A percentile compares a stretch with the other conserved stretches of the same genome.
Conservation (phyloP, 257 asterid genomes). For the Lycium ferocissimum region DNA sequence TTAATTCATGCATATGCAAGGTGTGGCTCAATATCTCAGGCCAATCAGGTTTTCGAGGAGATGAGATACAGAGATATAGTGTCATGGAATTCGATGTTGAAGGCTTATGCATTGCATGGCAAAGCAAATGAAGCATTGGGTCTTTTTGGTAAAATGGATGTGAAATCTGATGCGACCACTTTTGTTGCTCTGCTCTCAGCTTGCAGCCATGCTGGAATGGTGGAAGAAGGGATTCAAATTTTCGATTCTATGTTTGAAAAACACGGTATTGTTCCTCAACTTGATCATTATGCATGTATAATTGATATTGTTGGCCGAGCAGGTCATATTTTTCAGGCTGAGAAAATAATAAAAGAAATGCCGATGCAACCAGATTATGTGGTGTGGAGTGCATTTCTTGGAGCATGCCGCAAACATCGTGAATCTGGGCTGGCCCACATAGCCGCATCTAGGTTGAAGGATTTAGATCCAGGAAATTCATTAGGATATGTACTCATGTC, state of each 20-base stretch:
- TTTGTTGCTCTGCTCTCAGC: slow-evolving; percentile 77
- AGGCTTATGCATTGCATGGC: slow-evolving; percentile 87
- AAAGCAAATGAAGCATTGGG: slow-evolving; percentile 59
- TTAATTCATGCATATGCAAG: slow-evolving; percentile 81
- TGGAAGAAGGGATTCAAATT: slow-evolving; percentile 65
- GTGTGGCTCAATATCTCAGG: slow-evolving; percentile 66
- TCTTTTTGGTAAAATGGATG: slow-evolving; percentile 61
- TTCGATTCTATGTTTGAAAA: slow-evolving; percentile 60
- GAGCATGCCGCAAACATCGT: slow-evolving; percentile 84
- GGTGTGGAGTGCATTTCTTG: slow-evolving; percentile 88
- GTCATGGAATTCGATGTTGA: slow-evolving; percentile 82
- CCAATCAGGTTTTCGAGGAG: slow-evolving; percentile 60
- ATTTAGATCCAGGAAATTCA: slow-evolving; percentile 73
- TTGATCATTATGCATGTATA: slow-evolving; percentile 87
- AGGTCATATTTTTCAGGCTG: slow-evolving; percentile 69
- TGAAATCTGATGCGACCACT: slow-evolving; percentile 68
- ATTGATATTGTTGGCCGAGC: slow-evolving; percentile 78
- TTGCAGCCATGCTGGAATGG: slow-evolving; percentile 87
- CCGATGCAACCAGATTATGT: slow-evolving; percentile 79
- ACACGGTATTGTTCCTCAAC: slow-evolving; percentile 73
- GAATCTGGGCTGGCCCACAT: slow-evolving; percentile 57
- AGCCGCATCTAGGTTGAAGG: slow-evolving; percentile 64
- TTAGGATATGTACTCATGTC: slow-evolving; percentile 73
- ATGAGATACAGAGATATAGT: slow-evolving; percentile 62
- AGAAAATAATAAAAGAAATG: slow-evolving; percentile 55